phyloP scores from a whole-genome alignment of 2,329 filamentous ascomycete species.

The Botrytis byssoidea region DNA sequence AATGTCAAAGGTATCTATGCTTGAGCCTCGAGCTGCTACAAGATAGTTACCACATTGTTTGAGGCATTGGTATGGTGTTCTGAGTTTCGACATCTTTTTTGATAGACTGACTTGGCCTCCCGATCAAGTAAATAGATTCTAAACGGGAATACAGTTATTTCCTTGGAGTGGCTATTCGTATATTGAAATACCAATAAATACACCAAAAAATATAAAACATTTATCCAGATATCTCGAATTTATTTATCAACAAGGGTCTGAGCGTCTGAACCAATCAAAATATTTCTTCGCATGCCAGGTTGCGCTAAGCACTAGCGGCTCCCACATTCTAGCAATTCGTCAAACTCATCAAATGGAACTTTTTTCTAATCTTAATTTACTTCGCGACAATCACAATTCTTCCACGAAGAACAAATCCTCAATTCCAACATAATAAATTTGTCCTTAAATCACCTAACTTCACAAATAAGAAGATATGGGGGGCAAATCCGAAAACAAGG shows the following conservation, averaged over 20 bases:
- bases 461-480: conserved; percentile 94
- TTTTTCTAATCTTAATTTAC: not conserved
- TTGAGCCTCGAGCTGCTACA: conserved; percentile 71
- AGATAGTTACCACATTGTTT: conserved; percentile 56
- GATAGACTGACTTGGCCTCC: not conserved
- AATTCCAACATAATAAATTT: conserved; percentile 40
- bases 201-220: not conserved
- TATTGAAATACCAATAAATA: not conserved
- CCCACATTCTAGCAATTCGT: conserved; percentile 21
- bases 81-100: conserved; percentile 40
- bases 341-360: conserved; percentile 14
- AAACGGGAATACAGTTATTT: not conserved
- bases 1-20: conserved; percentile 65
- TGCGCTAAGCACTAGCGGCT: conserved; percentile 16
- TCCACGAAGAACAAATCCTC: conserved; percentile 22
- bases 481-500: conserved; percentile 94
- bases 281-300: not conserved
- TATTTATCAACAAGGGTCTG: not conserved
- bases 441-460: conserved; percentile 99
- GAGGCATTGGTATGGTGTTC: conserved; percentile 65
- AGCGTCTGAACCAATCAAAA: conserved; percentile 7
- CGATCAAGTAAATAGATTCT: not conserved
- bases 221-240: conserved; percentile 6
- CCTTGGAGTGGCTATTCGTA: not conserved
- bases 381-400: conserved; percentile 19